Evolutionary conservation across 805 yeast species (phyloP), one percentile per base, ranked within the genome.

Genomic region (Candida multigemmis): DNA sequence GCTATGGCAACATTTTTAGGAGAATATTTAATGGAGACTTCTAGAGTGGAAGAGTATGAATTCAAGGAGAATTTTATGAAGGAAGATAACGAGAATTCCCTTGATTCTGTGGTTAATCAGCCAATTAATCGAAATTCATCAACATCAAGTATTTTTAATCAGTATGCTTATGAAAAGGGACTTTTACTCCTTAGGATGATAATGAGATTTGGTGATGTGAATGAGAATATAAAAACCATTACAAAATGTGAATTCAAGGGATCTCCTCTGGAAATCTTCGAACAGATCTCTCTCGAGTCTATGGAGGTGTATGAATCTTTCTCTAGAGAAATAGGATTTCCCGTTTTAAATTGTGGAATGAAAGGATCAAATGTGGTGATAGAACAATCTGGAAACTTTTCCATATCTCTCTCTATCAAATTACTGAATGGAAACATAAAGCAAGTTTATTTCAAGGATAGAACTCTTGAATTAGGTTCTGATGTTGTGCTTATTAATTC

Each of bases 1-100:
- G 57, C 82, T 2, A 77, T 81, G 53, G 91, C 93, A 0, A 80
- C 91, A 0, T 77, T 75, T 63, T 58, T 74, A 37, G 82, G 86
- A 1, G 65, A 66, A 37, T 57, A 58, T 26, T 40, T 71, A 1
- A 42, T 75, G 10, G 23, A 30, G 10, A 26, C 27, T 8, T 47
- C 50, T 1, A 38, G 35, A 5, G 24, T 40, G 3, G 30, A 28
- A 9, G 24, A 23, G n/a, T 12, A 21, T 21, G 28, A 28, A 19
- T 28, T 30, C 15, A 12, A 7, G 23, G 35, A 36, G 16, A 15
- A 11, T 12, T 31, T 6, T 30, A 43, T 19, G 68, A 62, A 32
- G 38, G 39, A 7, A 16, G 49, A 31, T 55, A 53, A 23, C 26
- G 44, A n/a, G 68, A 47, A 40, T 12, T 46, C 52, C 2, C 46